Evolutionary conservation across 1,284 basidiomycete species (phyloP).

Genomic region (Puccinia coronata): DNA sequence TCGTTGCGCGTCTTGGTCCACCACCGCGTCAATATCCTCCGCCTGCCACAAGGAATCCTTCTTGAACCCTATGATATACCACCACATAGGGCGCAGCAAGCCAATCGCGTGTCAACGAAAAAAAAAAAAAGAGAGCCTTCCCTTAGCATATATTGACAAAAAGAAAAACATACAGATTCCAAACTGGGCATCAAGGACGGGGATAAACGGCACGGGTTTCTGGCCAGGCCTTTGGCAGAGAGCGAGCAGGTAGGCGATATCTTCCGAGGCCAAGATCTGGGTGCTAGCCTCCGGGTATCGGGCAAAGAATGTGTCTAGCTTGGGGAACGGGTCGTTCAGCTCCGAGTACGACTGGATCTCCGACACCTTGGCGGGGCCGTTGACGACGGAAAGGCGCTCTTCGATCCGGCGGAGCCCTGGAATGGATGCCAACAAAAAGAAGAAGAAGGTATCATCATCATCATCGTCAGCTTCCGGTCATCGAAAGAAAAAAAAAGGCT

Average conservation of each 20-base stretch:
- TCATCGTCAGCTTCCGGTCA: too few relatives aligned
- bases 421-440: too few relatives aligned
- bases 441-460: neutral
- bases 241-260: constrained; percentile 90
- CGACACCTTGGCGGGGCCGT: constrained; percentile 76
- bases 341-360: constrained; percentile 83
- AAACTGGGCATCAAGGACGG: constrained; percentile 87
- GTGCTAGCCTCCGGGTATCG: constrained; percentile 75
- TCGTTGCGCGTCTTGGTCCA: constrained; percentile 95
- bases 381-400: constrained; percentile 93
- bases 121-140: too few relatives aligned
- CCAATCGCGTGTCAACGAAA: neutral
- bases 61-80: constrained; percentile 54
- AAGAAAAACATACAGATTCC: constrained; percentile 72
- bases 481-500: too few relatives aligned
- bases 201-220: constrained; percentile 98
- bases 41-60: constrained; percentile 96
- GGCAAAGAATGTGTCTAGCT: constrained; percentile 81
- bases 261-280: constrained; percentile 90
- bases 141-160: too few relatives aligned
- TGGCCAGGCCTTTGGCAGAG: constrained; percentile 92
- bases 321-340: constrained; percentile 77
- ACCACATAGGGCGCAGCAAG: neutral
- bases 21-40: constrained; percentile 97
- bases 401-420: constrained; percentile 65